Percentiles rank a stretch among this genome's conserved stretches.
Conservation (phyloP, 441 rosid genomes). For the Capsella rubella region DNA sequence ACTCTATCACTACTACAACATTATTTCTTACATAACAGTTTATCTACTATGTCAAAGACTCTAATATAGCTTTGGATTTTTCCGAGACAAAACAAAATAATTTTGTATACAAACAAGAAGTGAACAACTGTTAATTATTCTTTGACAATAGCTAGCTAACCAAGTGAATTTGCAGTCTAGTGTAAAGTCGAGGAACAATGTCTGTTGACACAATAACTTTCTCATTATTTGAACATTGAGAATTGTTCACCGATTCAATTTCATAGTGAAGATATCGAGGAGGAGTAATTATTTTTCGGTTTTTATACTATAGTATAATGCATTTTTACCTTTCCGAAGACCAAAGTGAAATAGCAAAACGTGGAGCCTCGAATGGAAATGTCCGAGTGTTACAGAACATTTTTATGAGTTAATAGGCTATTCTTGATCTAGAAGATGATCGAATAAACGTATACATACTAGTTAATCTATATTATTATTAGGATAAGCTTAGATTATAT, state of each 20-base stretch:
- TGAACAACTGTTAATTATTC: slow-evolving; percentile 34
- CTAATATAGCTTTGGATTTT: slow-evolving; percentile 29
- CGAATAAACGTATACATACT: slow-evolving; percentile 13
- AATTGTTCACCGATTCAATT: too few relatives aligned
- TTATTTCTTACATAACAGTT: slow-evolving; percentile 11
- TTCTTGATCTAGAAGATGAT: slow-evolving; percentile 19
- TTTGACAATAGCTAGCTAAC: slow-evolving; percentile 40
- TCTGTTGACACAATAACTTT: slow-evolving; percentile 9
- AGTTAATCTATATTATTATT: neutral
- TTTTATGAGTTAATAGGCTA: neutral
- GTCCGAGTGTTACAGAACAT: neutral
- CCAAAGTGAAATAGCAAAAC: too few relatives aligned
- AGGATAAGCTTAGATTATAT: slow-evolving; percentile 39
- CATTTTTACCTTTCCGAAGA: too few relatives aligned
- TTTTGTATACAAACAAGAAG: slow-evolving; percentile 35
- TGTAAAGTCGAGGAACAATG: slow-evolving; percentile 19
- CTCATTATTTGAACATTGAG: neutral
- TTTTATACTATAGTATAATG: too few relatives aligned
- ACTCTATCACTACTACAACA: neutral
- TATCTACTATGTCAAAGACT: slow-evolving; percentile 24
- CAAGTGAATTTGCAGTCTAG: slow-evolving; percentile 25
- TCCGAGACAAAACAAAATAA: neutral
- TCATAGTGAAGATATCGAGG: too few relatives aligned
- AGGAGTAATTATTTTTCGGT: too few relatives aligned
- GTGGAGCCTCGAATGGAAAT: neutral